phyloP scores from a whole-genome alignment of 1,139 yeast genomes.

The Hansenula sp. region DNA sequence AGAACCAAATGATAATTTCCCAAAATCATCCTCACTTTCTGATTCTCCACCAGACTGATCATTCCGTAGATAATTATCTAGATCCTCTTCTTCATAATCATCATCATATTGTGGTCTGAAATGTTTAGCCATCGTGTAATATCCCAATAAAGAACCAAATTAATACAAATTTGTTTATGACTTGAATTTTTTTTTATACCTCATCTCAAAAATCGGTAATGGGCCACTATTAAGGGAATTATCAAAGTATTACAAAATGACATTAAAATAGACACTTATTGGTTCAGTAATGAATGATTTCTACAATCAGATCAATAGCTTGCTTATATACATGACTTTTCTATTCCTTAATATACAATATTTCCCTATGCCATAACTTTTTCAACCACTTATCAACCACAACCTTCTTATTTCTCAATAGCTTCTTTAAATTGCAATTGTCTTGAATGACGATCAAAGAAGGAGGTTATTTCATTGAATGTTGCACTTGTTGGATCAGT shows the following conservation, averaged over 20 bases:
- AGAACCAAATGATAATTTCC: constrained; percentile 54
- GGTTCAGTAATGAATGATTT: too few relatives aligned
- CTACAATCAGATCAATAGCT: too few relatives aligned
- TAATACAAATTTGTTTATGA: too few relatives aligned
- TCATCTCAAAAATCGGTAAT: too few relatives aligned
- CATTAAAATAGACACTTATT: too few relatives aligned
- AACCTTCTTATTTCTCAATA: constrained; percentile 36
- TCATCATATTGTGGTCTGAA: constrained; percentile 4
- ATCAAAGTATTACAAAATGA: too few relatives aligned
- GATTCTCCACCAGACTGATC: constrained; percentile 24
- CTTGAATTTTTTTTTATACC: too few relatives aligned
- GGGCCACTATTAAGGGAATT: too few relatives aligned
- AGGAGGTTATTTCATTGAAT: constrained; percentile 50
- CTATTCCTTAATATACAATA: not conserved
- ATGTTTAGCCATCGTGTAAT: constrained; percentile 1
- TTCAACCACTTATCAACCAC: not conserved
- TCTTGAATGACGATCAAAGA: constrained; percentile 69
- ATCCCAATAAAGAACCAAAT: too few relatives aligned
- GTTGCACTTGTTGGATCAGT: constrained; percentile 58
- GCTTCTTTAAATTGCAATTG: constrained; percentile 64
- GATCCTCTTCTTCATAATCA: constrained; percentile 9
- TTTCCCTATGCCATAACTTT: not conserved
- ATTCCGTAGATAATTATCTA: not conserved
- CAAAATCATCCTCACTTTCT: constrained; percentile 36
- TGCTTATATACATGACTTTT: not conserved